Base-by-base conservation (phyloP, 371 early-diverging fungal genomes). In the Saksenaea oblongispora region DNA sequence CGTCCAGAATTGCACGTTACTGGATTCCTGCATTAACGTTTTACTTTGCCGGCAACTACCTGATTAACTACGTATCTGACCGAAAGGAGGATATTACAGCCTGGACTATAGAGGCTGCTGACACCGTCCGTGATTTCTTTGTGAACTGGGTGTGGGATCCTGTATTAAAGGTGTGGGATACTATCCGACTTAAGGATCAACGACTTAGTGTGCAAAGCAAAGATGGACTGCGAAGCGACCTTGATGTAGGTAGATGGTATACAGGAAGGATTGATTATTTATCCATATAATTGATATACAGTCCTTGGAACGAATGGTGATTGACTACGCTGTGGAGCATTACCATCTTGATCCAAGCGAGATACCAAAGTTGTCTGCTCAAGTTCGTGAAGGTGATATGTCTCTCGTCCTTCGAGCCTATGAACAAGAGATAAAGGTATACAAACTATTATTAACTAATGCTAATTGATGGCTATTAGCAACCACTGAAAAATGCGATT, bases 241-340 rank as follows among this genome's bases (percentile, higher is more conserved):
- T 96, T 41, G 88, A 87, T 34, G 92, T 90, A 78, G 70, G 69
- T 56, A 18, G 3, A 39, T 17, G 3, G 7, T 31, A 31, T 31
- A 34, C 15, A 1, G 35, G 41, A 22, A 42, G 28, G 31, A 15
- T 7, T 8, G 31, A 26, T 14, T 27, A 47, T 7, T 31, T 2
- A 28, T 9, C 13, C 14, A 34, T 9, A 14, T n/a, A 51, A 11
- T 3, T 36, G 41, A 14, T 9, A 17, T 61, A 9, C 69, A 91
- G 84, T 91, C 93, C 54, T 76, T 97, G 18, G 95, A 95, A 63
- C 76, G 92, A 7, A 97, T 97, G 96, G 93, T 95, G 3, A 67
- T 90, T 14, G 86, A 89, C 1, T 96, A 95, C 80, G 94, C 91
- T 15, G 67, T 68, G 42, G 87, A 90, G 17, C 80, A 88, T 34